Conservation (phyloP, 1,284 basidiomycete genomes). For the Butyriboletus appendiculatus region DNA sequence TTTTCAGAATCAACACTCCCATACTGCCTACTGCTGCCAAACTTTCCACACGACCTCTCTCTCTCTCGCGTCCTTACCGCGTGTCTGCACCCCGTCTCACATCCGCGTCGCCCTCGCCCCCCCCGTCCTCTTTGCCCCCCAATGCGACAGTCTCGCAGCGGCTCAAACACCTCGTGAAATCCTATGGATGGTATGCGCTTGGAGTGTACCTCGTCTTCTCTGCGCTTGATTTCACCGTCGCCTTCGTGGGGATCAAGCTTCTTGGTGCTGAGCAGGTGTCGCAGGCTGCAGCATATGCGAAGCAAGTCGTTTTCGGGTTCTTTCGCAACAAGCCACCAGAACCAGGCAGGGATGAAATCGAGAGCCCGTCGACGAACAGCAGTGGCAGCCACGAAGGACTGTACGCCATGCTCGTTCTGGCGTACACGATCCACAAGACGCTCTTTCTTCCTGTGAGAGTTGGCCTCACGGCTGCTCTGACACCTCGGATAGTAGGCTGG, state of each 20-base stretch:
- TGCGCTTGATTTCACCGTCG: conserved; percentile 77
- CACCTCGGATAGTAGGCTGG: conserved; percentile 84
- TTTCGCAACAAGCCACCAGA: conserved; percentile 56
- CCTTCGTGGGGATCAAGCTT: conserved; percentile 84
- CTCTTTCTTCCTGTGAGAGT: conserved; percentile 89
- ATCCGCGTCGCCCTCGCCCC: background rate
- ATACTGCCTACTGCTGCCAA: conserved; percentile 46
- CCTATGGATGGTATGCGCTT: conserved; percentile 92
- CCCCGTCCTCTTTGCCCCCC: conserved; percentile 35
- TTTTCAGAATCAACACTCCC: conserved; percentile 39
- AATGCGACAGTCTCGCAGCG: conserved; percentile 65
- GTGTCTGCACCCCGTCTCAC: conserved; percentile 48
- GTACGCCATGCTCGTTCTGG: conserved; percentile 90
- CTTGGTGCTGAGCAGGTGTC: conserved; percentile 91
- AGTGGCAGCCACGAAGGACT: conserved; percentile 68
- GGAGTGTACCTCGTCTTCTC: conserved; percentile 80
- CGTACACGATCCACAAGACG: conserved; percentile 97
- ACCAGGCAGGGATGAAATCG: conserved; percentile 61
- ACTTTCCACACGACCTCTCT: conserved; percentile 15
- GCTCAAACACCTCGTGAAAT: conserved; percentile 85
- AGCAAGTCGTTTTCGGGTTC: conserved; percentile 44
- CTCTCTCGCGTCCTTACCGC: conserved; percentile 48
- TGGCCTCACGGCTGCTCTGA: conserved; percentile 86
- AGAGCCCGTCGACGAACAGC: conserved; percentile 31
- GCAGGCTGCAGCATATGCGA: conserved; percentile 60